Conservation (phyloP, 2,329 filamentous ascomycete species). For the Didymella segeticola region DNA sequence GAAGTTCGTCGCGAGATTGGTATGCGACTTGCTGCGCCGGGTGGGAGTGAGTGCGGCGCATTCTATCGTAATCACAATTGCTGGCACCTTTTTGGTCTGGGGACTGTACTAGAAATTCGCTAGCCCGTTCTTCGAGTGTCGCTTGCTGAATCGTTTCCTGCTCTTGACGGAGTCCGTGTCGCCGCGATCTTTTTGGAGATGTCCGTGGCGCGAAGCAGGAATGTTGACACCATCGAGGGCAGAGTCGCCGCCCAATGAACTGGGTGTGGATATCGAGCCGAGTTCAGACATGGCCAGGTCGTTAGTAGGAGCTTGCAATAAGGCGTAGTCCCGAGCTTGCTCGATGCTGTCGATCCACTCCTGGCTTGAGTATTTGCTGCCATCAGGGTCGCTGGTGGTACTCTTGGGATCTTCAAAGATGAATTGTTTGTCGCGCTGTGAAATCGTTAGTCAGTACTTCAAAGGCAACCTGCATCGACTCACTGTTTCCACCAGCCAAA, state of each 20-base stretch:
- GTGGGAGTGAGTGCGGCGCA: background rate
- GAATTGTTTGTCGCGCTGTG: constrained; percentile 84
- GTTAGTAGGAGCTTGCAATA: constrained; percentile 72
- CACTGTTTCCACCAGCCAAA: constrained; percentile 94
- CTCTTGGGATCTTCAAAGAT: constrained; percentile 93
- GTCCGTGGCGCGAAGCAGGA: constrained; percentile 60
- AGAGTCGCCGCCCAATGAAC: constrained; percentile 68
- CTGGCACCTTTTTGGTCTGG: background rate
- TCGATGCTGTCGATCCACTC: constrained; percentile 94
- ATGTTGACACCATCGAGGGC: constrained; percentile 55
- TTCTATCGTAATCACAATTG: background rate
- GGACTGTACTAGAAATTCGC: constrained; percentile 72
- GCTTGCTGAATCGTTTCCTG: constrained; percentile 80
- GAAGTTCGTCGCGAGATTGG: constrained; percentile 2
- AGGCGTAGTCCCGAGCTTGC: constrained; percentile 81
- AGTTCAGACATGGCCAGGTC: constrained; percentile 55
- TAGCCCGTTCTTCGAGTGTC: constrained; percentile 93
- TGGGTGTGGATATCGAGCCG: constrained; percentile 73
- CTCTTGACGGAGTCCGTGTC: constrained; percentile 64
- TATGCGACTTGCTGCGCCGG: background rate
- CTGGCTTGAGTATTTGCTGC: constrained; percentile 73
- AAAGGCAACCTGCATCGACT: constrained; percentile 50
- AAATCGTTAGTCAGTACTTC: background rate
- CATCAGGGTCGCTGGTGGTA: constrained; percentile 67
- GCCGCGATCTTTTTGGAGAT: constrained; percentile 55